phyloP scores from a whole-genome alignment of 2,329 filamentous ascomycete species.

The Colletotrichum shisoi region DNA sequence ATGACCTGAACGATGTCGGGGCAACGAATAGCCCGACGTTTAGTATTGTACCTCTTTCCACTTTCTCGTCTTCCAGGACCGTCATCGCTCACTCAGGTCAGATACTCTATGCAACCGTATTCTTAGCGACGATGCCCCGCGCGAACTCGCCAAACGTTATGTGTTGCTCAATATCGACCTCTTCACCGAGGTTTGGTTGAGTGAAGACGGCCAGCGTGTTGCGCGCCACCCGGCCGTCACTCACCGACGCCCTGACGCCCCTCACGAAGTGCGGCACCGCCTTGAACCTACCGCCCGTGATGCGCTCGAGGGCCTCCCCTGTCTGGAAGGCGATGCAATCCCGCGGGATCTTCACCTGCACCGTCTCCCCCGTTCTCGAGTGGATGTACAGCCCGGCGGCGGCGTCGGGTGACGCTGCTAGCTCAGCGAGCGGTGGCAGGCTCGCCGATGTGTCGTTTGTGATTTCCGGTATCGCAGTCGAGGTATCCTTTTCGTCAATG shows the following conservation, averaged over 20 bases:
- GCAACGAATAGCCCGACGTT: background rate
- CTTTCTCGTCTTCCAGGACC: background rate
- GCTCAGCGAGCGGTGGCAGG: constrained; percentile 69
- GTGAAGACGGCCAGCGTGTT: constrained; percentile 98
- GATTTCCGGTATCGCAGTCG: constrained; percentile 48
- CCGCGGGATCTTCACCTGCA: constrained; percentile 90
- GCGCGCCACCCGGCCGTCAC: constrained; percentile 67
- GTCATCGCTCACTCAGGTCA: background rate
- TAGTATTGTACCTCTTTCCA: background rate
- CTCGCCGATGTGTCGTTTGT: constrained; percentile 43
- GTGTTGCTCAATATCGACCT: constrained; percentile 72
- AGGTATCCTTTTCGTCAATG: constrained; percentile 73
- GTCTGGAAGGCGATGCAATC: constrained; percentile 97
- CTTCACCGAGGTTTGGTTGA: constrained; percentile 87
- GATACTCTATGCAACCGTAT: constrained; percentile 56
- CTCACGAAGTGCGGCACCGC: constrained; percentile 96
- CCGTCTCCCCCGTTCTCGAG: constrained; percentile 78
- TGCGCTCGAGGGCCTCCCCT: constrained; percentile 87
- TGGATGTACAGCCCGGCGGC: constrained; percentile 92
- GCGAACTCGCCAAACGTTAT: constrained; percentile 81
- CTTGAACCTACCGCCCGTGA: constrained; percentile 89
- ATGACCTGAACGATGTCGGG: background rate
- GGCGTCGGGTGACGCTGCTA: constrained; percentile 79
- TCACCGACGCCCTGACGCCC: constrained; percentile 68
- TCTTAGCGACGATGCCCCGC: constrained; percentile 65